These are phyloP conservation scores for Daldinia concentrica DNA, from an alignment of 495 filamentous ascomycete genomes.

Conservation along the genomic window DNA sequence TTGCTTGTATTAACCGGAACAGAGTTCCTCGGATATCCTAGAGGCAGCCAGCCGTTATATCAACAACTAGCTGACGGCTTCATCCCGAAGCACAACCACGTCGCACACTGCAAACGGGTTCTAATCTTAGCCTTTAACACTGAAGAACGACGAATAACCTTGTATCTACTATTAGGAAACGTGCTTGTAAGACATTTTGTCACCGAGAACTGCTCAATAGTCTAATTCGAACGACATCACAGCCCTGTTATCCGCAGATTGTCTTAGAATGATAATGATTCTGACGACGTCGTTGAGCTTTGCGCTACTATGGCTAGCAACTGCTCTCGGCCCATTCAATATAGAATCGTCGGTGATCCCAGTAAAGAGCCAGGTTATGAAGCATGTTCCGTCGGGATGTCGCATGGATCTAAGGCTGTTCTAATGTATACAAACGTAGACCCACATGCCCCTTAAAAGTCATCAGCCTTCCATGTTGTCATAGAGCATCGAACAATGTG, in stretches of 20 bases:
- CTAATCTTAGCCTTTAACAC: constrained; percentile 1
- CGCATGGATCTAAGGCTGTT: constrained; percentile 31
- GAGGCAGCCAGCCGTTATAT: constrained; percentile 31
- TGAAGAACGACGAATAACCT: constrained; percentile 29
- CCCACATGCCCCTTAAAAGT: constrained; percentile 22
- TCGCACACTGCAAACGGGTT: constrained; percentile 13
- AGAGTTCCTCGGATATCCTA: constrained; percentile 1
- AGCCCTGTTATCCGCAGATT: constrained; percentile 14
- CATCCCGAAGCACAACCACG: constrained; percentile 11
- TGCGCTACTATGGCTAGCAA: constrained; percentile 16
- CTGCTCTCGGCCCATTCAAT: constrained; percentile 4
- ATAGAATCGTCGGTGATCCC: constrained; percentile 13
- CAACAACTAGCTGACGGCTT: constrained; percentile 5
- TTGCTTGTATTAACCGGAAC: constrained; percentile 14
- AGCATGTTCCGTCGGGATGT: constrained; percentile 35
- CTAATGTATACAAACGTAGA: constrained; percentile 28
- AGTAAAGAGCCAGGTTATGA: constrained; percentile 14
- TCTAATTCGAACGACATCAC: constrained; percentile 3
- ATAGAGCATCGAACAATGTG: constrained; percentile 12
- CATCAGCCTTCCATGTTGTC: constrained; percentile 23
- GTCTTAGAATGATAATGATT: constrained; percentile 34
- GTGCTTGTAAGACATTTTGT: constrained; percentile 33
- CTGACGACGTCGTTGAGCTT: constrained; percentile 19
- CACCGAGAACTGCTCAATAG: constrained; percentile 19
- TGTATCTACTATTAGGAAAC: constrained; percentile 26